These are phyloP conservation scores for Sporothrix phasma DNA, from an alignment of 2,329 filamentous ascomycete genomes.

Conservation along the genomic window DNA sequence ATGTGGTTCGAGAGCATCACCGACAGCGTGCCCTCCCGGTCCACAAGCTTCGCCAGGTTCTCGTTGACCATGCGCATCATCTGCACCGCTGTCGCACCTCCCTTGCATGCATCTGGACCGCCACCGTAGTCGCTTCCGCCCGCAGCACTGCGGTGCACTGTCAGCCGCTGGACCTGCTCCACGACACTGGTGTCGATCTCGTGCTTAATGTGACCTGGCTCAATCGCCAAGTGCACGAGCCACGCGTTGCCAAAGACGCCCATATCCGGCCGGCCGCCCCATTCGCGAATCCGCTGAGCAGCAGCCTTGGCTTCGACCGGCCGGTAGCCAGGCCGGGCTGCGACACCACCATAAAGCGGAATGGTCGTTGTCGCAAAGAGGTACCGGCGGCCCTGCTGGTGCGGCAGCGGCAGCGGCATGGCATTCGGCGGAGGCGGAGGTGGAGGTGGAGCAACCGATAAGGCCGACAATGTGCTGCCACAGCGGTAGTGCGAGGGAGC, in stretches of 20 bases:
- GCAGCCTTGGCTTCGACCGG: constrained; percentile 13
- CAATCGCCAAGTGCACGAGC: constrained; percentile 17
- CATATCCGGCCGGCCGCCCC: constrained; percentile 16
- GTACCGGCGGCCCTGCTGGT: constrained; percentile 13
- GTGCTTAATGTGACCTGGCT: constrained; percentile 15
- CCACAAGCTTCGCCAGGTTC: constrained; percentile 6
- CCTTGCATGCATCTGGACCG: neutral
- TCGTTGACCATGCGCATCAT: constrained; percentile 15
- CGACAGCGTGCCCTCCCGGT: constrained; percentile 14
- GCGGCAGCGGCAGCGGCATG: neutral
- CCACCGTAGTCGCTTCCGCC: neutral
- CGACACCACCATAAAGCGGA: constrained; percentile 15
- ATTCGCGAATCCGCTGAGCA: constrained; percentile 12
- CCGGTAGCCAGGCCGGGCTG: constrained; percentile 17
- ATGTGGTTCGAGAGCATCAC: constrained; percentile 19
- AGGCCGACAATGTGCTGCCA: neutral
- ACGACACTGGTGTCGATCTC: constrained; percentile 8
- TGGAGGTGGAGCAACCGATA: neutral
- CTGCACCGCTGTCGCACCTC: neutral
- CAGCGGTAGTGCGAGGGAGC: neutral
- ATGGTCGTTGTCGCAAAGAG: constrained; percentile 17
- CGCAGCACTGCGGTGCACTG: neutral
- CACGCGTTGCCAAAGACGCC: constrained; percentile 19
- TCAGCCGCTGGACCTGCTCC: constrained; percentile 12
- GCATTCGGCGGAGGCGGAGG: neutral